phyloP scores from a whole-genome alignment of 495 filamentous ascomycete genomes.

The Umbilicaria muhlenbergii region DNA sequence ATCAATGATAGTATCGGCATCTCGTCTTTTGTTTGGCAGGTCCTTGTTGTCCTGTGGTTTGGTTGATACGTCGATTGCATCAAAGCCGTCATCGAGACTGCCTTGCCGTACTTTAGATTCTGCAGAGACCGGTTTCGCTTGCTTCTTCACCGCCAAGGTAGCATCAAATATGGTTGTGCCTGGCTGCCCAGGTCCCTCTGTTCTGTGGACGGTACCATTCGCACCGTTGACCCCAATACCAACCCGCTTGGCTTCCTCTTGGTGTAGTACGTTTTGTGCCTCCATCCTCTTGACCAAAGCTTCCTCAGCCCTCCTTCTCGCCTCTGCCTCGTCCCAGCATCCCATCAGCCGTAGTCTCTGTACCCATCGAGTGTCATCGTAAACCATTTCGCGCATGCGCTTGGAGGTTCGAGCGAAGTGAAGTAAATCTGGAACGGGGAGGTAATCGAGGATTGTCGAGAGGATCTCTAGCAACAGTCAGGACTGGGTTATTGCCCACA shows the following conservation, averaged over 20 bases:
- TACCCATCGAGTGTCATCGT: constrained; percentile 95
- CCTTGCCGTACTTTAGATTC: constrained; percentile 3
- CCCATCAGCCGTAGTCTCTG: constrained; percentile 68
- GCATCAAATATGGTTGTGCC: constrained; percentile 56
- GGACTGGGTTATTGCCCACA: neutral
- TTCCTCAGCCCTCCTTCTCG: constrained; percentile 62
- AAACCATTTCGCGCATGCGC: constrained; percentile 94
- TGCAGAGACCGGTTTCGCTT: constrained; percentile 10
- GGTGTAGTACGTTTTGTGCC: constrained; percentile 33
- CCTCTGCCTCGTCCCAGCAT: constrained; percentile 84
- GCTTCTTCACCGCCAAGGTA: constrained; percentile 36
- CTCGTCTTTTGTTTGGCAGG: constrained; percentile 13
- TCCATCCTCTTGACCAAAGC: constrained; percentile 51
- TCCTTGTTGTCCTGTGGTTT: constrained; percentile 4
- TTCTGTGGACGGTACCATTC: neutral
- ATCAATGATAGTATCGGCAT: constrained; percentile 43
- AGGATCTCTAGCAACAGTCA: constrained; percentile 57
- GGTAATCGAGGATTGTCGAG: constrained; percentile 72
- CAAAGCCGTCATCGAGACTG: constrained; percentile 46
- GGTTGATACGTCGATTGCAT: constrained; percentile 39
- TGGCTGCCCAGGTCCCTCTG: neutral
- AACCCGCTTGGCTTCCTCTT: constrained; percentile 28
- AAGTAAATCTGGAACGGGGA: constrained; percentile 69
- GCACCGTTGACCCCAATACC: constrained; percentile 21
- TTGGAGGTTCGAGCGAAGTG: constrained; percentile 76